Evolutionary conservation across 1,284 basidiomycete species (phyloP).

Genomic region (Sporisorium scitamineum): DNA sequence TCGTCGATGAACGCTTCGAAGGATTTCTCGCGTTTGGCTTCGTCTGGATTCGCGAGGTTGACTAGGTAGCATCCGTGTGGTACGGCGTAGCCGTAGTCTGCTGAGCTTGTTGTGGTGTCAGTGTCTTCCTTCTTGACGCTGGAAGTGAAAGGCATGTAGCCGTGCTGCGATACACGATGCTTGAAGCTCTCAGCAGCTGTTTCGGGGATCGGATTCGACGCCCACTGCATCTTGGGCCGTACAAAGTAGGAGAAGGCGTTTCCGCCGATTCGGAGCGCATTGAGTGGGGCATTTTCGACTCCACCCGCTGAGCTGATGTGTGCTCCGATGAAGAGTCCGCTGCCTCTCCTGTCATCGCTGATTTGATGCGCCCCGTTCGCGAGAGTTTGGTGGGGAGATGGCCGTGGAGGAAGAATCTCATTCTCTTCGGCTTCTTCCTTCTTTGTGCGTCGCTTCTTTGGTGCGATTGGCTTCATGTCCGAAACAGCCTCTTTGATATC

Average conservation of each 20-base stretch:
- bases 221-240: constrained; percentile 85
- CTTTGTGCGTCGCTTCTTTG: constrained; percentile 22
- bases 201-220: constrained; percentile 74
- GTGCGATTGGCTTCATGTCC: constrained; percentile 3
- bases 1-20: constrained; percentile 87
- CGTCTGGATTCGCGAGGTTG: constrained; percentile 86
- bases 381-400: neutral
- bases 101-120: neutral
- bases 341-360: constrained; percentile 15
- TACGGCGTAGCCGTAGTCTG: constrained; percentile 72
- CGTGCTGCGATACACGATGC: constrained; percentile 16
- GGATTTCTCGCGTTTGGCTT: constrained; percentile 80
- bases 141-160: constrained; percentile 13
- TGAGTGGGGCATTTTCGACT: constrained; percentile 78
- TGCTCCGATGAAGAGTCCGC: constrained; percentile 74
- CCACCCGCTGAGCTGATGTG: constrained; percentile 85
- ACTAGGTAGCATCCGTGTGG: constrained; percentile 88
- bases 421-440: constrained; percentile 21
- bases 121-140: constrained; percentile 1
- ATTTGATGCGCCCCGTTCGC: neutral
- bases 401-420: constrained; percentile 26
- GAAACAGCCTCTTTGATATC: neutral
- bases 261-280: constrained; percentile 77
- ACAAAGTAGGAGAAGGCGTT: constrained; percentile 85
- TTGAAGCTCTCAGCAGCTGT: constrained; percentile 71